These are phyloP conservation scores for Panellus pusillus DNA, from an alignment of 768 basidiomycete species.

Conservation along the genomic window DNA sequence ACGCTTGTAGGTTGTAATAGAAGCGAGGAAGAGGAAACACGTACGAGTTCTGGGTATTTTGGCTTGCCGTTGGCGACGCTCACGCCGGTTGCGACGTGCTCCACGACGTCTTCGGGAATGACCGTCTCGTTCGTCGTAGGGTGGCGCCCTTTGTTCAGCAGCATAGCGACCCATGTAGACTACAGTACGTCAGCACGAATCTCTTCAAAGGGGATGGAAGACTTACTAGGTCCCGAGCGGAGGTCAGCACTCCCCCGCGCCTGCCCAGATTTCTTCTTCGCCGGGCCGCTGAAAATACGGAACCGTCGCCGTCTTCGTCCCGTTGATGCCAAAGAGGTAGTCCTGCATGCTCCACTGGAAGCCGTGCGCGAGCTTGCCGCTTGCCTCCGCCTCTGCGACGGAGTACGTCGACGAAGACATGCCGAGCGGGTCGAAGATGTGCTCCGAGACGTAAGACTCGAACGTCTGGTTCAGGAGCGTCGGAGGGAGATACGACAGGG, in stretches of 20 bases:
- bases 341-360: conserved; percentile 38
- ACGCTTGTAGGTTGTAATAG: background rate
- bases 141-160: conserved; percentile 39
- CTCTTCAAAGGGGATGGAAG: too few relatives aligned
- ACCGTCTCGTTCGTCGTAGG: conserved; percentile 38
- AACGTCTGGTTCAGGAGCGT: conserved; percentile 40
- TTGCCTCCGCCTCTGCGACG: conserved; percentile 34
- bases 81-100: conserved; percentile 37
- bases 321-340: conserved; percentile 27
- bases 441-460: conserved; percentile 38
- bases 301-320: conserved; percentile 33
- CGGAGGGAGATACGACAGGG: conserved; percentile 39
- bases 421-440: conserved; percentile 39
- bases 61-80: conserved; percentile 36
- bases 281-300: conserved; percentile 42
- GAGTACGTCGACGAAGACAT: conserved; percentile 43
- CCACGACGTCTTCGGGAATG: conserved; percentile 35
- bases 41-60: conserved; percentile 32
- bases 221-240: conserved; percentile 41
- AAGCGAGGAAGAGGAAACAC: background rate
- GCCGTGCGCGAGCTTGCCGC: conserved; percentile 37
- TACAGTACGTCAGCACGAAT: background rate
- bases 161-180: conserved; percentile 39
- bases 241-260: conserved; percentile 42
- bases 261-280: conserved; percentile 40